Base-by-base conservation (phyloP, 2,329 filamentous ascomycete species). In the Dactylellina parvicollis region DNA sequence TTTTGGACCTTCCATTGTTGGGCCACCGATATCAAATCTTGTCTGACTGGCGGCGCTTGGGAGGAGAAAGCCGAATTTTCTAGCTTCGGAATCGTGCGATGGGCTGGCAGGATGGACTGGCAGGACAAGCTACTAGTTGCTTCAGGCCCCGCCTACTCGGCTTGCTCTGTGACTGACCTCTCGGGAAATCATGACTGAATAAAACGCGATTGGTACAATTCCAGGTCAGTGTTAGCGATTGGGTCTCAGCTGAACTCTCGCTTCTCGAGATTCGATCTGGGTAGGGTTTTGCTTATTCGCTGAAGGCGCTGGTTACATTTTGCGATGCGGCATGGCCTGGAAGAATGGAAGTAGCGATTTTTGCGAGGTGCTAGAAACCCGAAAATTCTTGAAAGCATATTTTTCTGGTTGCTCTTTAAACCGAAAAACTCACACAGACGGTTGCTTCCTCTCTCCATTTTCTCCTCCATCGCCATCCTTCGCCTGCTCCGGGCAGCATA, bases 71-170 rank as follows among this genome's bases (percentile, higher is more conserved):
- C 52, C 42, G 42, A 57, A 40, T 34, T 18, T 60, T 64, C 32
- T 59, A 40, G 44, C 59, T 65, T 72, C 52, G 67, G 67, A 65
- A 64, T 72, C 59, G 52, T 64, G 59, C 57, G 57, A 72, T 72
- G 67, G 50, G 57, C 47, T 47, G 52, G 56, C 40, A 34, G 38
- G 34, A 62, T 49, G 44, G 32, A 49, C n/a, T 47, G n/a, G n/a
- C n/a, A n/a, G n/a, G n/a, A n/a, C n/a, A n/a, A n/a, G n/a, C n/a
- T n/a, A n/a, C n/a, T n/a, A n/a, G n/a, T n/a, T n/a, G n/a, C n/a
- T 52, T 50, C 36, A 26, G 22, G 22, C 34, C 32, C n/a, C 36
- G 57, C 50, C 49, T 20, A 54, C 32, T 44, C 26, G 47, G 46
- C 46, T 56, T 44, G 44, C 55, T 16, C 14, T 46, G 60, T 50